Conservation (phyloP, 1,284 basidiomycete genomes). For the Puccinia triticina region DNA sequence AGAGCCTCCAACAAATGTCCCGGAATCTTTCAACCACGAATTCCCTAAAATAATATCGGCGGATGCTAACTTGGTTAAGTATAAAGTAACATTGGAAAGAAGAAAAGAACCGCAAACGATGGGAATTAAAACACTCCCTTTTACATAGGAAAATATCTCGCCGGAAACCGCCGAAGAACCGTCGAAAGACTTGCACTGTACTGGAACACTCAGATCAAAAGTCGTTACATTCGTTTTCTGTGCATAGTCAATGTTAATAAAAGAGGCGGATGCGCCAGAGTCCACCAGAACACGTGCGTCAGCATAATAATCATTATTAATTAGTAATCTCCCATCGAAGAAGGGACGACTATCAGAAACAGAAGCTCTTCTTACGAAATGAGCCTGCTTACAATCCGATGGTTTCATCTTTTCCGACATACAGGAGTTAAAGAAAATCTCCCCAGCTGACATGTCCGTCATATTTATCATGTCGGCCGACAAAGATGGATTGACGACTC, state of each 20-base stretch:
- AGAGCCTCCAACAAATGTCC: background rate
- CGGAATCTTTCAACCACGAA: background rate
- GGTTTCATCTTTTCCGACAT: too few relatives aligned
- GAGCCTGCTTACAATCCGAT: too few relatives aligned
- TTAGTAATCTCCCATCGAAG: background rate
- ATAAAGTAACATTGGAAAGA: background rate
- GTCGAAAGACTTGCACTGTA: too few relatives aligned
- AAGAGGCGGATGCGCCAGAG: too few relatives aligned
- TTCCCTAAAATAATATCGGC: conserved; percentile 14
- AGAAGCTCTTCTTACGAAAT: too few relatives aligned
- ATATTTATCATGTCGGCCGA: background rate
- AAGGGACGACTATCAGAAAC: background rate
- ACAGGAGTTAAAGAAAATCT: background rate
- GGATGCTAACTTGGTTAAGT: background rate
- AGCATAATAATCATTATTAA: too few relatives aligned
- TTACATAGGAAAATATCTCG: too few relatives aligned
- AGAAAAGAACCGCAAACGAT: too few relatives aligned
- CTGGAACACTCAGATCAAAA: too few relatives aligned
- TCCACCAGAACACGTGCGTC: background rate
- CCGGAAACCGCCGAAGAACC: background rate
- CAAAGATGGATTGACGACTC: background rate
- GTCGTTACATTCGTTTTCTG: too few relatives aligned
- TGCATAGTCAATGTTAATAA: too few relatives aligned
- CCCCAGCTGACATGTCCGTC: background rate
- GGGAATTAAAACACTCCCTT: too few relatives aligned